Evolutionary conservation across 345 rosid species (phyloP), one percentile per base, ranked within the genome.

Genomic region (Bruguiera parviflora): DNA sequence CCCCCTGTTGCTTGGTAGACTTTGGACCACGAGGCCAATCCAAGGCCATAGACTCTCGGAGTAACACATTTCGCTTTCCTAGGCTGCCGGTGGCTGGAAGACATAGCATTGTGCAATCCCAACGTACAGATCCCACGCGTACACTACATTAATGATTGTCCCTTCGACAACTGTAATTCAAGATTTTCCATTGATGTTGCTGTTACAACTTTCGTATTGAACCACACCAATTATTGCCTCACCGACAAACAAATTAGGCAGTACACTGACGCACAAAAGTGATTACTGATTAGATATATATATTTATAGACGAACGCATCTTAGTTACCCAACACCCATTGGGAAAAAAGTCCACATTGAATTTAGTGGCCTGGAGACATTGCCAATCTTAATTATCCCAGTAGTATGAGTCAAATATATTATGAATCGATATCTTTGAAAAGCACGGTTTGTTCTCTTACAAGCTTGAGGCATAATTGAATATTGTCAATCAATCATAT

Each of bases 141-240:
- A 32, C 32, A 39, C 20, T 68, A 46, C 8, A 51, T 49, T 70
- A 70, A 61, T 61, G 32, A 49, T n/a, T 35, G 61, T 37, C 5
- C 51, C 60, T 58, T 65, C 73, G 32, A 25, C 18, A 69, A 19
- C 25, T 53, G n/a, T 29, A 16, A 8, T 21, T 25, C 73, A 39
- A 24, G 39, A 39, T 58, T 31, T n/a, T 57, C 31, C 64, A 15
- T 27, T 10, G 18, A 43, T 13, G 49, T 0, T 43, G 16, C 2
- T 39, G 15, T 11, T 39, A 2, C 4, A 11, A 39, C 16, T 9
- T 39, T 39, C 47, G 13, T 9, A 39, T 39, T 39, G 2, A 39
- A 39, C 11, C 47, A 39, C 47, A 11, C 3, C 22, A 46, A 43
- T 46, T 47, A 31, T 8, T 64, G 56, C 33, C 22, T 47, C 10